Conservation (phyloP, 441 rosid genomes). For the Kokia cookei region DNA sequence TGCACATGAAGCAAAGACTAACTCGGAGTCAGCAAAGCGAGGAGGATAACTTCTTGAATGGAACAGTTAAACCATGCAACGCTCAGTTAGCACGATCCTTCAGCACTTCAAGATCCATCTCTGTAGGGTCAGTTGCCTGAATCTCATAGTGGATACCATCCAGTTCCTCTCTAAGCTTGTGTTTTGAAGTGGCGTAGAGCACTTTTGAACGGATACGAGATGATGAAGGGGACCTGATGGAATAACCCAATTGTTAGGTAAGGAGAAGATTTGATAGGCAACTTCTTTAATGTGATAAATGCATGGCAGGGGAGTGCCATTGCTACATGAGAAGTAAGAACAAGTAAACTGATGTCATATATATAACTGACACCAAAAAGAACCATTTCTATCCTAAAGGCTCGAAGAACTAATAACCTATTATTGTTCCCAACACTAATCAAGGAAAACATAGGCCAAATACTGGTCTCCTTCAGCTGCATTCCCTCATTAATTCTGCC, state of each 20-base stretch:
- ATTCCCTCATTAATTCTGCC: background rate
- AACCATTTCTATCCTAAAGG: background rate
- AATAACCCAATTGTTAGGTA: background rate
- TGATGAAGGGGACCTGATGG: slow-evolving; percentile 57
- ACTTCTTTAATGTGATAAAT: background rate
- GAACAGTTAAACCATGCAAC: background rate
- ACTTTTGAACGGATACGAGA: slow-evolving; percentile 57
- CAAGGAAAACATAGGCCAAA: background rate
- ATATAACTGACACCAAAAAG: background rate
- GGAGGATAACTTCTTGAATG: background rate
- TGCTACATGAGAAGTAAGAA: background rate
- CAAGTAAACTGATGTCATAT: background rate
- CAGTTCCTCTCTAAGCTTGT: slow-evolving; percentile 50
- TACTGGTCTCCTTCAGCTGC: background rate
- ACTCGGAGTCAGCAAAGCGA: slow-evolving; percentile 2
- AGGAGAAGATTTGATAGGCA: background rate
- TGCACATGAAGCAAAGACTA: slow-evolving; percentile 12
- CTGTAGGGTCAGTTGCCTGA: slow-evolving; percentile 13
- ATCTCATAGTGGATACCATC: slow-evolving; percentile 66
- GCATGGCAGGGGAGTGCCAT: background rate
- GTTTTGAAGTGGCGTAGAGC: slow-evolving; percentile 65
- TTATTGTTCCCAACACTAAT: background rate
- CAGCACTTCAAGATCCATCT: background rate
- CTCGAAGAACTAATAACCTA: background rate
- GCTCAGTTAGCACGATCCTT: slow-evolving; percentile 53